Evolutionary conservation across 2,329 filamentous ascomycete species (phyloP).

Genomic region (Talaromyces rugulosus): DNA sequence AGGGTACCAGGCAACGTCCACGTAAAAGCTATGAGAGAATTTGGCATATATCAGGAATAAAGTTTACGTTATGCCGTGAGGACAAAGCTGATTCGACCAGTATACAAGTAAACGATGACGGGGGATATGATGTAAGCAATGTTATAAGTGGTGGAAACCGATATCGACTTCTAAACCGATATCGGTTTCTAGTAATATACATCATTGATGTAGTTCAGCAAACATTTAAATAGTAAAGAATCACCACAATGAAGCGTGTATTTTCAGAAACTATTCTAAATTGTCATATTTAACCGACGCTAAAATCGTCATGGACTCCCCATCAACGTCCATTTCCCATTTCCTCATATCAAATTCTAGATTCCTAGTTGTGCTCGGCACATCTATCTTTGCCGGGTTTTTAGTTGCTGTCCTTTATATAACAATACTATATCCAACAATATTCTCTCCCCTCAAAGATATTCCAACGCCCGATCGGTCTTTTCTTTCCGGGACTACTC

Average conservation of each 20-base stretch:
- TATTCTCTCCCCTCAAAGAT: not conserved
- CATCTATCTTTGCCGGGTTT: not conserved
- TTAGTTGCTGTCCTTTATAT: not conserved
- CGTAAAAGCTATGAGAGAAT: no score
- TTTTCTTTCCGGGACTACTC: not conserved
- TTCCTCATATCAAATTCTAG: not conserved
- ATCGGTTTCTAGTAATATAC: not conserved
- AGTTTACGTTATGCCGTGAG: no score
- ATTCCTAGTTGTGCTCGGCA: not conserved
- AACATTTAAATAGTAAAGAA: not conserved
- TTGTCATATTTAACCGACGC: not conserved
- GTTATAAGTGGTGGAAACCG: not conserved
- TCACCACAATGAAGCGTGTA: not conserved
- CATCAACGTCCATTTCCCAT: not conserved
- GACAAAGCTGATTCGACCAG: no score
- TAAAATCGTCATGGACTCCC: not conserved
- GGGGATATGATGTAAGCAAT: not conserved
- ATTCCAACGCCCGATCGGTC: not conserved
- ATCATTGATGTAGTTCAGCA: not conserved
- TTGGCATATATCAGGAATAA: no score
- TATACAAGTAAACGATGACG: no score
- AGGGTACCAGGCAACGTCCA: no score
- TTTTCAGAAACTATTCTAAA: not conserved
- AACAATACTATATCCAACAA: not conserved
- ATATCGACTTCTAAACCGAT: not conserved